Evolutionary conservation across 108 stramenopile species (phyloP).

Genomic region (Fragilariopsis cylindrus): DNA sequence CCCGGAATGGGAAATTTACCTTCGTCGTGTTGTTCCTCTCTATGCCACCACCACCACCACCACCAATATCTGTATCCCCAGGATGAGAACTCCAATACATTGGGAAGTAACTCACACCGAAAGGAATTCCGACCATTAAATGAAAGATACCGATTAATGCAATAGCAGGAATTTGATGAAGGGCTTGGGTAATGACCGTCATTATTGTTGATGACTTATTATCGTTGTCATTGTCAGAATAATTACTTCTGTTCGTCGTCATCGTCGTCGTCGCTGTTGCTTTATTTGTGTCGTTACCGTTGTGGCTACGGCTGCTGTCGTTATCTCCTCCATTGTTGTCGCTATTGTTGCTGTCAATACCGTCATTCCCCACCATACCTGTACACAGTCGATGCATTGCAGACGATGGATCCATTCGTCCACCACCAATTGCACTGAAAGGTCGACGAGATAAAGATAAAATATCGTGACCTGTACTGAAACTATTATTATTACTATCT

Average conservation of each 20-base stretch:
- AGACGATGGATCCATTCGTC: neutral
- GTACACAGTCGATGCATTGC: neutral
- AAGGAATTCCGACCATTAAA: constrained; percentile 75
- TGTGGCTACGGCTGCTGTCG: neutral
- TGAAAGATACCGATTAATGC: constrained; percentile 50
- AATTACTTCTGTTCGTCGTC: neutral
- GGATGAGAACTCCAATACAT: constrained; percentile 49
- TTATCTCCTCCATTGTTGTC: neutral
- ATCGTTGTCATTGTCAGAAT: neutral
- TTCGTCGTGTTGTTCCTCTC: constrained; percentile 1
- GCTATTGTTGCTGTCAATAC: neutral
- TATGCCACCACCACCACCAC: neutral
- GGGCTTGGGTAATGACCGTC: neutral
- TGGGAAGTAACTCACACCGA: constrained; percentile 76
- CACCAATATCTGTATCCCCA: constrained; percentile 6
- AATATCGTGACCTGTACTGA: neutral
- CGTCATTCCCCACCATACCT: neutral
- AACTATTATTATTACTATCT: neutral
- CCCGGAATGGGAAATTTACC: constrained; percentile 57
- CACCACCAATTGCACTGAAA: neutral
- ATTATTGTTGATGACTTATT: neutral
- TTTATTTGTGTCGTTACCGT: neutral
- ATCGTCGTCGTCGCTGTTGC: neutral
- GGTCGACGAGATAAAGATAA: neutral
- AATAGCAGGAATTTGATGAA: constrained; percentile 53